Conservation (phyloP, 2,329 filamentous ascomycete species). For the Bertia moriformis region DNA sequence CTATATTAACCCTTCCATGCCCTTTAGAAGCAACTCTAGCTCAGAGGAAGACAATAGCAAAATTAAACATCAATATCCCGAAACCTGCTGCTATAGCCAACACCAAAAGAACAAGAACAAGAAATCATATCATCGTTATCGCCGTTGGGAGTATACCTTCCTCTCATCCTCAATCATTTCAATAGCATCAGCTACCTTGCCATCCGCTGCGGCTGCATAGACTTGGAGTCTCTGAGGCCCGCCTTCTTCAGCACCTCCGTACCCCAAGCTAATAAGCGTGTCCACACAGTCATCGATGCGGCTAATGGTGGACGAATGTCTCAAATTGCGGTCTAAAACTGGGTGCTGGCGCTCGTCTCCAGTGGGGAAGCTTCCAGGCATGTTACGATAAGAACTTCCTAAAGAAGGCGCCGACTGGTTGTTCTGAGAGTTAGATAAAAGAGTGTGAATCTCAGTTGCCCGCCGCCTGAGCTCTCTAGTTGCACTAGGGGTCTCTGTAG, state of each 20-base stretch:
- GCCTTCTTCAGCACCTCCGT: slow-evolving; percentile 16
- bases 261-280: slow-evolving; percentile 22
- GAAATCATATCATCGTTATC: too few relatives aligned
- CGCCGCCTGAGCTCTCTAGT: slow-evolving; percentile 10
- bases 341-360: too few relatives aligned
- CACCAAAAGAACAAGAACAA: too few relatives aligned
- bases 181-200: slow-evolving; percentile 25
- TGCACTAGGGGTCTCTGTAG: background rate
- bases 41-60: too few relatives aligned
- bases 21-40: too few relatives aligned
- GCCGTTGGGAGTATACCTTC: slow-evolving; percentile 18
- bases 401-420: too few relatives aligned
- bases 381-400: too few relatives aligned
- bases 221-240: slow-evolving; percentile 20
- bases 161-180: slow-evolving; percentile 33
- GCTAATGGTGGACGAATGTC: slow-evolving; percentile 1
- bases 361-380: too few relatives aligned
- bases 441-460: slow-evolving; percentile 11
- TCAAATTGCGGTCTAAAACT: background rate
- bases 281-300: slow-evolving; percentile 21
- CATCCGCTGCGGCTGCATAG: slow-evolving; percentile 25
- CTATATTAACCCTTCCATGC: too few relatives aligned
- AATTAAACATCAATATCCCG: too few relatives aligned
- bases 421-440: slow-evolving; percentile 4
- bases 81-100: too few relatives aligned